Conservation (phyloP, 306 rosid genomes). For the Cucumis sativus region Cucumber_9930_V3 NC_026656.2:13194001-13194500, state of each 20-base stretch:
- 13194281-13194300: not conserved
- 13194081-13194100: constrained; percentile 3
- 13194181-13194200: too few relatives aligned
- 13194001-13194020: constrained; percentile 22
- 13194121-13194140: not conserved
- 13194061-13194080: constrained; percentile 22
- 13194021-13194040: constrained; percentile 2
- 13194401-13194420: not conserved
- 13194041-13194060: constrained; percentile 11
- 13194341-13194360: not conserved
- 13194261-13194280: not conserved
- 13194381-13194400: not conserved
- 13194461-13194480: not conserved
- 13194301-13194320: not conserved
- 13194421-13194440: not conserved
- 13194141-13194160: not conserved
- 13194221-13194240: not conserved
- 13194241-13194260: not conserved
- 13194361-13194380: not conserved
- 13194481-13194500: not conserved
- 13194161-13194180: not conserved
- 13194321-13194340: constrained; percentile 9
- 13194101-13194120: constrained; percentile 6
- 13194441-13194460: not conserved
- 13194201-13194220: not conserved